A percentile compares a stretch with the other conserved stretches of the same genome.
These are phyloP conservation scores for Claviceps paspali DNA, from an alignment of 2,329 filamentous ascomycete genomes.

Conservation along the genomic window DNA sequence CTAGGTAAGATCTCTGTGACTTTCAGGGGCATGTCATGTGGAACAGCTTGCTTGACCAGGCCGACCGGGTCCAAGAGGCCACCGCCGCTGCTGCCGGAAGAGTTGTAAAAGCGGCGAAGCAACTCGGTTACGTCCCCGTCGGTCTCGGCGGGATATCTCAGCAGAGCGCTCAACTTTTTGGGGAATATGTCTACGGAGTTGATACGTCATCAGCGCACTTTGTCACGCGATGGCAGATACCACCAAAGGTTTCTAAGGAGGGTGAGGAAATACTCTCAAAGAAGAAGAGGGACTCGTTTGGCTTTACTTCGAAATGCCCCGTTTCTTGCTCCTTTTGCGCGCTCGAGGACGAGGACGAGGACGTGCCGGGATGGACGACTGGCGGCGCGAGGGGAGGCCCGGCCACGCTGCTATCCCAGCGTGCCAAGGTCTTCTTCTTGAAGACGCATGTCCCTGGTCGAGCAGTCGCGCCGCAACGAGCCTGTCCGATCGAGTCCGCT, in stretches of 20 bases:
- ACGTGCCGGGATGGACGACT: constrained; percentile 2
- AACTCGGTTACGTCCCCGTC: constrained; percentile 34
- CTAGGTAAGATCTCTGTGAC: constrained; percentile 72
- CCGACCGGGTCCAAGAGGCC: constrained; percentile 35
- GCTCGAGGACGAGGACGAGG: constrained; percentile 11
- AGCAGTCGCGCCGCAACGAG: neutral
- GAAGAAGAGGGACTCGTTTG: constrained; percentile 75
- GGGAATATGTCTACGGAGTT: constrained; percentile 61
- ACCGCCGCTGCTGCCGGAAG: constrained; percentile 31
- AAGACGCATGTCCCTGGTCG: neutral
- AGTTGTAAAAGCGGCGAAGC: constrained; percentile 35
- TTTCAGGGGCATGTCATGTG: constrained; percentile 44
- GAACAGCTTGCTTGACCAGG: constrained; percentile 46
- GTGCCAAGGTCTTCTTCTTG: neutral
- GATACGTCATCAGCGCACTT: neutral
- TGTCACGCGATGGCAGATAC: neutral
- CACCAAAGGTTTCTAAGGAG: neutral
- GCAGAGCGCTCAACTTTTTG: constrained; percentile 43
- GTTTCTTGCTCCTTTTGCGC: constrained; percentile 43
- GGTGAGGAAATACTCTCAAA: constrained; percentile 52
- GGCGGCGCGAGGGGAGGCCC: constrained; percentile 2
- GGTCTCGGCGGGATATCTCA: constrained; percentile 32
- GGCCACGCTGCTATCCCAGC: constrained; percentile 12
- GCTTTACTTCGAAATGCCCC: constrained; percentile 64
- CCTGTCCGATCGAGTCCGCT: neutral